Evolutionary conservation across 2,329 filamentous ascomycete genomes (phyloP), one percentile per base, ranked within the genome.

Genomic region (Clonostachys solani): DNA sequence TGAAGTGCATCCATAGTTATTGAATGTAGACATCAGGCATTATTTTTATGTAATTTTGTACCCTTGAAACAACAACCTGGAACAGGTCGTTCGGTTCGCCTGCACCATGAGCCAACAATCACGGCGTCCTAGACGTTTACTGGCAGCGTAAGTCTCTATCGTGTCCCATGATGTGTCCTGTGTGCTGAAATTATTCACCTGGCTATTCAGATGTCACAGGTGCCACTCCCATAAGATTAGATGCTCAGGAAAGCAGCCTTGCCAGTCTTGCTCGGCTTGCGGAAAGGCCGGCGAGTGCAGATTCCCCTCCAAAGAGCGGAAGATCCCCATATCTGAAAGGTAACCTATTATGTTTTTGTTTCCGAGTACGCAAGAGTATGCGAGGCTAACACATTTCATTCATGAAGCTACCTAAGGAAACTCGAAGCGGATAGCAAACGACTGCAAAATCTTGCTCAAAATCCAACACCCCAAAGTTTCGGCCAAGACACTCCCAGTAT

Each of bases 221-320:
- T 74, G 71, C 44, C 71, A 74, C 55, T 51, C 60, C 0, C 70
- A 72, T 33, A 74, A 74, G 50, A 71, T 73, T 23, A 73, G 71
- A 51, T 74, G 71, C 47, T 73, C 71, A 0, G 71, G 71, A 1
- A 63, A 66, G 5, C 60, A 63, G 19, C 71, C 71, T 2, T 74
- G 71, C 47, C 58, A 54, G 34, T 66, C 69, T 37, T 74, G 71
- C 47, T 56, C 57, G 37, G 52, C 59, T 7, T 64, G 68, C 1
- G 66, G 65, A 5, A 62, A 61, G 46, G 59, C 62, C 0, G 59
- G 60, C 38, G 61, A 66, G 45, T 74, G 71, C 47, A 51, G 58
- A 4, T 74, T 71, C 50, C 62, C 66, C 5, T 50, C 61, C 36
- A 65, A 66, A 16, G 71, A 73, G 49, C 63, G 69, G 17, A 71